These are phyloP conservation scores for Leccinum solheimii DNA, from an alignment of 1,284 basidiomycete species.

Conservation along the genomic window DNA sequence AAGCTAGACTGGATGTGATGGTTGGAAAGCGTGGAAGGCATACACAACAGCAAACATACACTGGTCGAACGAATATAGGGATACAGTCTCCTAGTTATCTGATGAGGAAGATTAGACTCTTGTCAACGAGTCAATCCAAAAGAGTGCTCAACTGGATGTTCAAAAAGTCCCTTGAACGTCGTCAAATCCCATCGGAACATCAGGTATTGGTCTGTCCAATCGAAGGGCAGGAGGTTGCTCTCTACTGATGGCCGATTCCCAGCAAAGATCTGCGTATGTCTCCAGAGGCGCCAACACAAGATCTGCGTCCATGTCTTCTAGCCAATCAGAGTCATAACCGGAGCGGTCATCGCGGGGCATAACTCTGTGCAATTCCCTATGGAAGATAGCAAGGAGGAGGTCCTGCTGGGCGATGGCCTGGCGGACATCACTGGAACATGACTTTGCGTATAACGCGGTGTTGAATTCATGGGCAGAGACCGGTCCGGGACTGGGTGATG, in stretches of 20 bases:
- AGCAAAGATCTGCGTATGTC: conserved; percentile 32
- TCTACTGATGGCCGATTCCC: conserved; percentile 26
- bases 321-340: conserved; percentile 28
- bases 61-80: conserved; percentile 21
- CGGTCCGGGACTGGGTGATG: conserved; percentile 22
- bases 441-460: conserved; percentile 22
- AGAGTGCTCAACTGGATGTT: conserved; percentile 9
- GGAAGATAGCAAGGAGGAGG: conserved; percentile 32
- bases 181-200: conserved; percentile 33
- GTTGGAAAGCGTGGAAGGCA: neutral
- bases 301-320: conserved; percentile 31
- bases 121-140: neutral
- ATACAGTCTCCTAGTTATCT: neutral
- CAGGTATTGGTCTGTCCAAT: conserved; percentile 20
- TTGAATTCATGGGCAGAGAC: conserved; percentile 21
- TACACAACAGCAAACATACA: conserved; percentile 1
- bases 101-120: conserved; percentile 1
- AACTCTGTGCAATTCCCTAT: conserved; percentile 24
- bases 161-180: conserved; percentile 20
- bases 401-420: conserved; percentile 35
- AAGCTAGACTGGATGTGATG: neutral
- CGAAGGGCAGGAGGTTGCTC: conserved; percentile 13
- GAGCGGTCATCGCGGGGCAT: conserved; percentile 8
- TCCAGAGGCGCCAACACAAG: conserved; percentile 30
- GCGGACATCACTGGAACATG: conserved; percentile 34